Evolutionary conservation across 2,329 filamentous ascomycete species (phyloP).

Genomic region (Elsinoe batatas): DNA sequence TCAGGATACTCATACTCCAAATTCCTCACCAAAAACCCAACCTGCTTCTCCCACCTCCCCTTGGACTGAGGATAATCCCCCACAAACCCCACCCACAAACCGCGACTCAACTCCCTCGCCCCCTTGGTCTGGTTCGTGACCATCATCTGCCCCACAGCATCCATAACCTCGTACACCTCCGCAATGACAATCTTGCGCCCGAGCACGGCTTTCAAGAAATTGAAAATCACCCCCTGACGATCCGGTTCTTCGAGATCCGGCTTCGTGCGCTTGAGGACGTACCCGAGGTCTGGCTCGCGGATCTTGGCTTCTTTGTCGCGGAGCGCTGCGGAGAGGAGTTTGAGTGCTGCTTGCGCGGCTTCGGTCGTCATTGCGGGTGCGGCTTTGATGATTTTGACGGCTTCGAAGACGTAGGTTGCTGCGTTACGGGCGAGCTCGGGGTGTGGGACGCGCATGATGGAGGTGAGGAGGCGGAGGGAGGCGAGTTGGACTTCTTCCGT

Average conservation of each 20-base stretch:
- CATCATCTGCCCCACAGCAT: conserved; percentile 85
- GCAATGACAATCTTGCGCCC: conserved; percentile 77
- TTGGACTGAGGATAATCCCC: conserved; percentile 90
- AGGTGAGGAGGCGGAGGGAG: conserved; percentile 72
- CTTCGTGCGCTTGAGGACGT: conserved; percentile 70
- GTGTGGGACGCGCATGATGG: conserved; percentile 76
- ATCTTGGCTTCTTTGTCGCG: conserved; percentile 68
- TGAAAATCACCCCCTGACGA: conserved; percentile 86
- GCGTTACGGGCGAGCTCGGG: conserved; percentile 57
- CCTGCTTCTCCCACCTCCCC: conserved; percentile 77
- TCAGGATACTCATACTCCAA: conserved; percentile 82
- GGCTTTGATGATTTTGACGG: conserved; percentile 67
- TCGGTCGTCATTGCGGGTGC: conserved; percentile 73
- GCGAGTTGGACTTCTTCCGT: conserved; percentile 92
- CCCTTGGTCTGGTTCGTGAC: conserved; percentile 87
- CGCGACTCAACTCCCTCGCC: conserved; percentile 76
- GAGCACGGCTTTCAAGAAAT: conserved; percentile 80
- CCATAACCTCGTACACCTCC: conserved; percentile 80
- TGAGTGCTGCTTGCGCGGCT: conserved; percentile 76
- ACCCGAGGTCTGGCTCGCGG: conserved; percentile 72
- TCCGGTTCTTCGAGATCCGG: conserved; percentile 88
- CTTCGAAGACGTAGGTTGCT: conserved; percentile 74
- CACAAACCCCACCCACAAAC: conserved; percentile 87
- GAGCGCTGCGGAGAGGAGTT: conserved; percentile 75
- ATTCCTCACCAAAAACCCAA: conserved; percentile 82